Conservation (phyloP, 805 yeast genomes). For the Zygotorulaspora sp. region DNA sequence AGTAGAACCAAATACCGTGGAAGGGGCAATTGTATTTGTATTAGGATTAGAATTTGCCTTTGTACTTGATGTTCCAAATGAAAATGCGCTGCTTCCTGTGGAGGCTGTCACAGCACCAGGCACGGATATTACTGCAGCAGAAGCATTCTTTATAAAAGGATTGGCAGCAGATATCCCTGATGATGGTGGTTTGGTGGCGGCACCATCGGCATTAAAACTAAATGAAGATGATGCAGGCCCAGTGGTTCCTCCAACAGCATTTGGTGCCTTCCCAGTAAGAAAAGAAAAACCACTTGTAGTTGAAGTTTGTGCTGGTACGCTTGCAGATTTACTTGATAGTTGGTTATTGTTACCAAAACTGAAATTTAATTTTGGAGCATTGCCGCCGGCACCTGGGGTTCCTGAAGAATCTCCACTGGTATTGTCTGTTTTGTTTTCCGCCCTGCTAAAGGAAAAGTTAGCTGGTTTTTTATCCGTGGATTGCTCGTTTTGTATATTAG, state of each 20-base stretch:
- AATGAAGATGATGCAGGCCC: constrained; percentile 3
- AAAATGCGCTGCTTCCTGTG: neutral
- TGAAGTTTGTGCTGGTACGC: neutral
- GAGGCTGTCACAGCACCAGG: neutral
- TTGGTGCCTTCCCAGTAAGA: constrained; percentile 1
- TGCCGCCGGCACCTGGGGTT: constrained; percentile 5
- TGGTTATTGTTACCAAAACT: constrained; percentile 4
- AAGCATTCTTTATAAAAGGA: constrained; percentile 7
- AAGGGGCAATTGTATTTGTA: constrained; percentile 1
- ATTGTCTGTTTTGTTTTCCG: neutral
- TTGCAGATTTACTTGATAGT: neutral
- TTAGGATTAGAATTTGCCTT: constrained; percentile 1
- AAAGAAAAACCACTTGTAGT: constrained; percentile 2
- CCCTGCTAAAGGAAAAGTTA: constrained; percentile 5
- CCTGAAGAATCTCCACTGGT: neutral
- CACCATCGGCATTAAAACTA: constrained; percentile 8
- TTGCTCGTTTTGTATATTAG: too few species aligned
- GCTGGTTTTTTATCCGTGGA: too few species aligned
- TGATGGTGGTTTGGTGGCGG: neutral
- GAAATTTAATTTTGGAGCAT: constrained; percentile 5
- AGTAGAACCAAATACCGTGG: constrained; percentile 9
- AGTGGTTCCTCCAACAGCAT: constrained; percentile 1
- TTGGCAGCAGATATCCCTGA: constrained; percentile 2
- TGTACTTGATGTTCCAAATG: constrained; percentile 5
- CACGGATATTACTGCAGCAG: neutral